Percentiles rank a stretch among this genome's conserved stretches.
These are phyloP conservation scores for Cantharellus anzutake DNA, from an alignment of 768 basidiomycete genomes.

Conservation along the genomic window DNA sequence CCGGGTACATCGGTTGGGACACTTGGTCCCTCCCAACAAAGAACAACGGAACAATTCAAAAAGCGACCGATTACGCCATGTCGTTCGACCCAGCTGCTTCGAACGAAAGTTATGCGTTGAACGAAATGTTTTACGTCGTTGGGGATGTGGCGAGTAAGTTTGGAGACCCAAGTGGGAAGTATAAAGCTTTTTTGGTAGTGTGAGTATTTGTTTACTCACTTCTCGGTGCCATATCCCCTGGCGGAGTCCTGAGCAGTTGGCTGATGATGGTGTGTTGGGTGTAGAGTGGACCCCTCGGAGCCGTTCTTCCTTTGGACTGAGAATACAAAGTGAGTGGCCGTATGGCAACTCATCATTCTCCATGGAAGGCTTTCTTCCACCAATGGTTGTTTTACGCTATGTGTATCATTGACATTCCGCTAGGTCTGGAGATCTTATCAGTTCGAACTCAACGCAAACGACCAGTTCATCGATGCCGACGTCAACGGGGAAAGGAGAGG, in stretches of 20 bases:
- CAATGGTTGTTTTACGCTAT: too few species aligned
- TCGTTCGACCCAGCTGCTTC: slow-evolving; percentile 1
- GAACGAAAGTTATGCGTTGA: slow-evolving; percentile 3
- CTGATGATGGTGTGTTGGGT: neutral
- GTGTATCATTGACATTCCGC: too few species aligned
- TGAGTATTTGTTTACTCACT: neutral
- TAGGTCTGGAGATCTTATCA: too few species aligned
- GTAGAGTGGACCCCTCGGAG: neutral
- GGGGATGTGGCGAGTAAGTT: slow-evolving; percentile 10
- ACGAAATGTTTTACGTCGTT: slow-evolving; percentile 12
- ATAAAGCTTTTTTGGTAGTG: slow-evolving; percentile 9
- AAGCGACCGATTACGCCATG: slow-evolving; percentile 17
- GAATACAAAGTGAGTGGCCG: neutral
- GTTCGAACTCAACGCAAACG: too few species aligned
- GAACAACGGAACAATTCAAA: slow-evolving; percentile 12
- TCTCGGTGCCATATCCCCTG: neutral
- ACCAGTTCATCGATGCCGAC: too few species aligned
- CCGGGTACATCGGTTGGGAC: slow-evolving; percentile 12
- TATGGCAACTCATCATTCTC: neutral
- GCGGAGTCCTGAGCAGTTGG: neutral
- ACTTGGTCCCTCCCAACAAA: slow-evolving; percentile 13
- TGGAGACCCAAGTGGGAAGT: slow-evolving; percentile 15
- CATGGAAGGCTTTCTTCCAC: too few species aligned
- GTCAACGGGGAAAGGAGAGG: too few species aligned
- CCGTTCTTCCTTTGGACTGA: slow-evolving; percentile 9